phyloP scores from a whole-genome alignment of 768 basidiomycete genomes.

The Hygrocybe punicea region DNA sequence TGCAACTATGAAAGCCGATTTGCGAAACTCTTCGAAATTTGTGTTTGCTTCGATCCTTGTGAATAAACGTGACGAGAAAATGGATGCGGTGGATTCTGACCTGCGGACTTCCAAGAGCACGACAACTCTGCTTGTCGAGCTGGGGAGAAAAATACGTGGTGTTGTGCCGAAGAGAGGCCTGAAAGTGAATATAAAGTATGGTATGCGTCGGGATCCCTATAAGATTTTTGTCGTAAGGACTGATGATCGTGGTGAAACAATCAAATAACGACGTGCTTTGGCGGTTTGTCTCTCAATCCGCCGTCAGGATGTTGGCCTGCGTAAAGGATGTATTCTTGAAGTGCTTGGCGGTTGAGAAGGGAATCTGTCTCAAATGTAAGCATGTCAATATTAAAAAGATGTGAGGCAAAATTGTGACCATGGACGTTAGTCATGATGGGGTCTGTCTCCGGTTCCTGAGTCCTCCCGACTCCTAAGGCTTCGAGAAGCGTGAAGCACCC shows the following conservation, averaged over 20 bases:
- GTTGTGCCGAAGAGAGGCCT: constrained; percentile 87
- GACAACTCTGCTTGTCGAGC: constrained; percentile 33
- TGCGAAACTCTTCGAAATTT: constrained; percentile 25
- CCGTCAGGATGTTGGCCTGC: constrained; percentile 84
- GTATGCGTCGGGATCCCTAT: constrained; percentile 85
- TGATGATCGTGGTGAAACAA: background rate
- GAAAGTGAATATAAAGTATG: constrained; percentile 92
- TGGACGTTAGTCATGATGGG: constrained; percentile 37
- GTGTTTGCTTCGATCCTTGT: constrained; percentile 32
- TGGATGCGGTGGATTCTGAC: background rate
- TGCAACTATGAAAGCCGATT: constrained; percentile 47
- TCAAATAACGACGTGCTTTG: constrained; percentile 62
- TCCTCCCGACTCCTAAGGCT: constrained; percentile 46
- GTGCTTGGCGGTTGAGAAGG: constrained; percentile 60
- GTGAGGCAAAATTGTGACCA: constrained; percentile 40
- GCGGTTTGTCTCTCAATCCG: constrained; percentile 92
- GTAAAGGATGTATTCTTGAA: constrained; percentile 84
- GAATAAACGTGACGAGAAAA: constrained; percentile 5
- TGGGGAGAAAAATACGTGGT: constrained; percentile 56
- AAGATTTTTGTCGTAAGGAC: background rate
- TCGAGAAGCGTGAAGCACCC: constrained; percentile 80
- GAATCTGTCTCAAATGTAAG: constrained; percentile 26
- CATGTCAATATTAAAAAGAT: background rate
- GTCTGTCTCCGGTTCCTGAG: constrained; percentile 33
- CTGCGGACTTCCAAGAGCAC: constrained; percentile 36